Conservation (phyloP, 2,329 filamentous ascomycete species). For the Metarhizium brunneum region DNA sequence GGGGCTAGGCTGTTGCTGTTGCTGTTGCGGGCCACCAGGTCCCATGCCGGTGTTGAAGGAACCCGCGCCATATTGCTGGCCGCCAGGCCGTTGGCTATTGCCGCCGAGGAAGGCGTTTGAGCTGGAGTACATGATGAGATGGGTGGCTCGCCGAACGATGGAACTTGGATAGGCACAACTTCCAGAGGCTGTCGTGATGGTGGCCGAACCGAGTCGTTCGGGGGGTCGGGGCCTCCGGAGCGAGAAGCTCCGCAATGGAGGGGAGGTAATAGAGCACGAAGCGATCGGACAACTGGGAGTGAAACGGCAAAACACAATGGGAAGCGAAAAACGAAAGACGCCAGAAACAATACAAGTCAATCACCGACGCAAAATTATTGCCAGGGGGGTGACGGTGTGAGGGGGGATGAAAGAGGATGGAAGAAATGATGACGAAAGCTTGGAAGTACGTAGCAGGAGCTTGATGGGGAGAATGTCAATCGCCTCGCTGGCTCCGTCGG, state of each 20-base stretch:
- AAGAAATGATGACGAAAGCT: constrained; percentile 8
- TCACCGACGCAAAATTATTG: background rate
- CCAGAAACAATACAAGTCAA: background rate
- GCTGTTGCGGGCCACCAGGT: constrained; percentile 34
- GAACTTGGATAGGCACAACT: background rate
- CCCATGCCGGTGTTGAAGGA: constrained; percentile 42
- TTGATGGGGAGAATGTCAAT: background rate
- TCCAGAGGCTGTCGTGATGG: background rate
- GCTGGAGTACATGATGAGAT: constrained; percentile 70
- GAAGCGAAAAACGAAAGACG: background rate
- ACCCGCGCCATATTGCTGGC: constrained; percentile 34
- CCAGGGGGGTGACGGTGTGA: constrained; percentile 1
- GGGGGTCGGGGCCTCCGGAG: constrained; percentile 1
- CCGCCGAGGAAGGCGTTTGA: constrained; percentile 77
- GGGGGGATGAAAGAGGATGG: constrained; percentile 8
- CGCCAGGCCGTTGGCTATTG: constrained; percentile 64
- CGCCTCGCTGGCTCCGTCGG: background rate
- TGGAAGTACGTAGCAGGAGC: background rate
- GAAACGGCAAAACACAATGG: background rate
- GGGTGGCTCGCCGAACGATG: background rate
- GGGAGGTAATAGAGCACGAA: constrained; percentile 1
- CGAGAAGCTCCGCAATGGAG: constrained; percentile 3
- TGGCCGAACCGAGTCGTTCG: background rate
- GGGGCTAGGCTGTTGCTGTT: constrained; percentile 43
- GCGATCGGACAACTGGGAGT: constrained; percentile 1